These are phyloP conservation scores for Aspergillus sp. DNA, from an alignment of 2,329 filamentous ascomycete genomes.

Conservation along the genomic window DNA sequence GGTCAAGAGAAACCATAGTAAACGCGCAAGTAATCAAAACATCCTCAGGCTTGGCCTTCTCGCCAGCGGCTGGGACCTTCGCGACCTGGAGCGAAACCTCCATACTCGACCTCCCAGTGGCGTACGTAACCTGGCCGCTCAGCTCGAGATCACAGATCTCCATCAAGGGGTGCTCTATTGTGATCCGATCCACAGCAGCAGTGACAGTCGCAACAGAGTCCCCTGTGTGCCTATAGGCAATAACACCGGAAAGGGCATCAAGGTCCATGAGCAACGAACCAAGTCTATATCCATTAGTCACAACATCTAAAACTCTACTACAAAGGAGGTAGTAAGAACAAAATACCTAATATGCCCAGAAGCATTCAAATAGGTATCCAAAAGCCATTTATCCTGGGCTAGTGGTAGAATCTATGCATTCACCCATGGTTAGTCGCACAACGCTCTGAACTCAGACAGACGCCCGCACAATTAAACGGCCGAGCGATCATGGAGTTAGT, in stretches of 20 bases:
- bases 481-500: not conserved
- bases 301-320: not conserved
- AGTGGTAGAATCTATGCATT: conserved; percentile 59
- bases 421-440: conserved; percentile 9
- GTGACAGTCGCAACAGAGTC: conserved; percentile 64
- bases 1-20: conserved; percentile 74
- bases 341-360: conserved; percentile 68
- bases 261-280: conserved; percentile 78
- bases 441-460: not conserved
- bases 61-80: conserved; percentile 61
- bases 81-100: conserved; percentile 74
- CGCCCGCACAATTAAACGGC: not conserved
- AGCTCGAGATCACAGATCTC: conserved; percentile 78
- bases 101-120: conserved; percentile 70
- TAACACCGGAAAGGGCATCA: conserved; percentile 72
- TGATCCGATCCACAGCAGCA: conserved; percentile 63
- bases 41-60: conserved; percentile 57
- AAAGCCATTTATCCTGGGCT: conserved; percentile 71
- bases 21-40: conserved; percentile 71
- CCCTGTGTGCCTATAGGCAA: conserved; percentile 72
- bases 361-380: conserved; percentile 76
- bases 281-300: conserved; percentile 43
- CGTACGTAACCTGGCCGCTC: conserved; percentile 68
- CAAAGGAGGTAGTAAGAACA: not conserved
- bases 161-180: conserved; percentile 68